Percentiles rank a stretch among this genome's conserved stretches.
These are phyloP conservation scores for Rhizopogon rudus DNA, from an alignment of 768 basidiomycete species.

Conservation along the genomic window DNA sequence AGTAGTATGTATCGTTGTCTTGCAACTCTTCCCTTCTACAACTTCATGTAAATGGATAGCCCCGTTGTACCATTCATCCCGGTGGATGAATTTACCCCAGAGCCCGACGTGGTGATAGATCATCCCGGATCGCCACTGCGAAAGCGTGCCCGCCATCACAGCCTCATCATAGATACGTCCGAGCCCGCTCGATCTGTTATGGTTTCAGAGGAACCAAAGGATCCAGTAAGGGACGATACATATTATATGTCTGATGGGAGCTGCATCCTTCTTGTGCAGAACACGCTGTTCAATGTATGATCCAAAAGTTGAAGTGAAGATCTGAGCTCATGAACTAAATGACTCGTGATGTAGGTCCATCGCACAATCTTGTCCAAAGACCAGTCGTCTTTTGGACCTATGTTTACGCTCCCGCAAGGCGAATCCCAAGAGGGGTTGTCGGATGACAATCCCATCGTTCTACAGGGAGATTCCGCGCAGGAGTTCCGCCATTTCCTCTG, in stretches of 20 bases:
- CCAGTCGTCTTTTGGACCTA: conserved; percentile 55
- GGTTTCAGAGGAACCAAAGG: conserved; percentile 7
- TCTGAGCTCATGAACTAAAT: conserved; percentile 1
- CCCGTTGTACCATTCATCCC: conserved; percentile 16
- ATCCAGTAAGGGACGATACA: conserved; percentile 35
- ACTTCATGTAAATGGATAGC: conserved; percentile 10
- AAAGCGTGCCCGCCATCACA: conserved; percentile 8
- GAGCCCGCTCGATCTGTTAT: not conserved
- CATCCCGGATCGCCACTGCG: conserved; percentile 6
- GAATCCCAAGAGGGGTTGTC: conserved; percentile 49
- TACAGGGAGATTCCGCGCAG: conserved; percentile 55
- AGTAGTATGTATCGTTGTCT: conserved; percentile 10
- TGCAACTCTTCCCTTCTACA: conserved; percentile 21
- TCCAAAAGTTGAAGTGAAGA: not conserved
- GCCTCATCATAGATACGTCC: conserved; percentile 4
- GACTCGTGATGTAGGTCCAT: conserved; percentile 41
- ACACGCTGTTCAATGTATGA: conserved; percentile 65
- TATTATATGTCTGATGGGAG: conserved; percentile 70
- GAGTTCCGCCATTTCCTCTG: conserved; percentile 75
- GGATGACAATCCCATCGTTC: conserved; percentile 60
- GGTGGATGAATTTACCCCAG: conserved; percentile 8
- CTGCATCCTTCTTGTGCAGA: conserved; percentile 57
- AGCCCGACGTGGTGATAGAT: not conserved
- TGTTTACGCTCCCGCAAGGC: conserved; percentile 68
- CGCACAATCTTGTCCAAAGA: conserved; percentile 57